Conservation (phyloP, 2,329 filamentous ascomycete genomes). For the Mycosphaerella sp. region DNA sequence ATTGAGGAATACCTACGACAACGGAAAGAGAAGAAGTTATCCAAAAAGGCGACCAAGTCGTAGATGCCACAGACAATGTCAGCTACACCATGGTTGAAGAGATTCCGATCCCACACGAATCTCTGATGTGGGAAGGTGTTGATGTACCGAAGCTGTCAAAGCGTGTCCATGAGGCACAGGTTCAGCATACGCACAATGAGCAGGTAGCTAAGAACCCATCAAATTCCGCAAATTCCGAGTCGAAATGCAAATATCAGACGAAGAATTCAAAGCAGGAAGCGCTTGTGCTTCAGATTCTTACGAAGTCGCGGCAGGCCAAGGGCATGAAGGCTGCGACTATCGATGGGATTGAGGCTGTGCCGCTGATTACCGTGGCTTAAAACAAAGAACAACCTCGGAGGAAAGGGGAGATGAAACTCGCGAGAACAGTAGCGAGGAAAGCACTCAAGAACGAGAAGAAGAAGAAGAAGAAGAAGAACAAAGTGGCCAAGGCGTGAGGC, state of each 20-base stretch:
- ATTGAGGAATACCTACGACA: slow-evolving; percentile 33
- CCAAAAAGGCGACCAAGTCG: slow-evolving; percentile 16
- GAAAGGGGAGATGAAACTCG: slow-evolving; percentile 17
- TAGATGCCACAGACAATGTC: slow-evolving; percentile 17
- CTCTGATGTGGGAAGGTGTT: slow-evolving; percentile 21
- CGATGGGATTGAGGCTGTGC: slow-evolving; percentile 13
- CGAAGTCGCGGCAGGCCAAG: slow-evolving; percentile 8
- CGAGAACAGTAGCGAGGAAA: slow-evolving; percentile 17
- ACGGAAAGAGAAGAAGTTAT: slow-evolving; percentile 20
- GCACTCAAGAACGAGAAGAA: slow-evolving; percentile 19
- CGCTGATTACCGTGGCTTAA: slow-evolving; percentile 11
- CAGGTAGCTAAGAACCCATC: slow-evolving; percentile 15
- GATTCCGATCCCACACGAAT: slow-evolving; percentile 17
- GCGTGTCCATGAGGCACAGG: slow-evolving; percentile 19
- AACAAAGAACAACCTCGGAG: slow-evolving; percentile 4
- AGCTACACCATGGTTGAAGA: slow-evolving; percentile 9
- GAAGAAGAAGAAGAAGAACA: slow-evolving; percentile 6
- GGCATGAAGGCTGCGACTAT: slow-evolving; percentile 7
- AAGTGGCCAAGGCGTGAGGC: neutral
- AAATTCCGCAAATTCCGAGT: neutral
- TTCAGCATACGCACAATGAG: slow-evolving; percentile 17
- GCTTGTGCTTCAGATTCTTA: slow-evolving; percentile 12
- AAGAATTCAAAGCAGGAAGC: slow-evolving; percentile 15
- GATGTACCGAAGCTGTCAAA: slow-evolving; percentile 18
- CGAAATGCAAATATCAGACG: slow-evolving; percentile 1